Conservation (phyloP, 495 filamentous ascomycete species). For the Aeminium ludgeri region DNA sequence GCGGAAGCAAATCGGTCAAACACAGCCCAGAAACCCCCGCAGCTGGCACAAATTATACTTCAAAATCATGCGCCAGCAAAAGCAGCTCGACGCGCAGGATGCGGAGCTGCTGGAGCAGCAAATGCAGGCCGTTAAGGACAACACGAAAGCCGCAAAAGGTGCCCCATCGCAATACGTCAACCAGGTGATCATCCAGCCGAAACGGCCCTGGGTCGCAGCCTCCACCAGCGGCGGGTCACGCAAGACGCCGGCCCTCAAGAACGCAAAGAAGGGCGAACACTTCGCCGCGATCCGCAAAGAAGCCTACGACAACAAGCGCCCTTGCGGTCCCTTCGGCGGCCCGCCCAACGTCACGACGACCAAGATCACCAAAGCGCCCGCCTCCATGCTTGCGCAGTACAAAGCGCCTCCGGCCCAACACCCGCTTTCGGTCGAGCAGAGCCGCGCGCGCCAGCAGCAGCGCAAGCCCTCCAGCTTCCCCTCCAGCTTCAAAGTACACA, state of each 20-base stretch:
- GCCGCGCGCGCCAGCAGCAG: too few species aligned
- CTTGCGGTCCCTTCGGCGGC: background rate
- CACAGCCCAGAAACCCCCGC: conserved; percentile 37
- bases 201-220: background rate
- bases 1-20: conserved; percentile 35
- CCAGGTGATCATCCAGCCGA: conserved; percentile 1
- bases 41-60: conserved; percentile 50
- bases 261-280: conserved; percentile 10
- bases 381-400: too few species aligned
- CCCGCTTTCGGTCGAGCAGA: too few species aligned
- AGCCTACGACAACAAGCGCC: background rate
- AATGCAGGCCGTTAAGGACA: too few species aligned
- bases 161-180: conserved; percentile 1
- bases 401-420: too few species aligned
- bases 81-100: conserved; percentile 15
- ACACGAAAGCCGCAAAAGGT: too few species aligned
- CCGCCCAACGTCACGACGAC: too few species aligned
- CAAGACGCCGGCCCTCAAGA: background rate
- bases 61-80: conserved; percentile 13
- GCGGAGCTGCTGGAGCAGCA: conserved; percentile 9
- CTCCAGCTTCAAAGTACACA: too few species aligned
- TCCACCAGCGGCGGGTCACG: background rate
- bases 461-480: too few species aligned
- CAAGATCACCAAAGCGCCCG: too few species aligned
- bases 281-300: too few species aligned